Evolutionary conservation across 495 filamentous ascomycete species (phyloP).

Genomic region (Aspergillus indologenus): DNA sequence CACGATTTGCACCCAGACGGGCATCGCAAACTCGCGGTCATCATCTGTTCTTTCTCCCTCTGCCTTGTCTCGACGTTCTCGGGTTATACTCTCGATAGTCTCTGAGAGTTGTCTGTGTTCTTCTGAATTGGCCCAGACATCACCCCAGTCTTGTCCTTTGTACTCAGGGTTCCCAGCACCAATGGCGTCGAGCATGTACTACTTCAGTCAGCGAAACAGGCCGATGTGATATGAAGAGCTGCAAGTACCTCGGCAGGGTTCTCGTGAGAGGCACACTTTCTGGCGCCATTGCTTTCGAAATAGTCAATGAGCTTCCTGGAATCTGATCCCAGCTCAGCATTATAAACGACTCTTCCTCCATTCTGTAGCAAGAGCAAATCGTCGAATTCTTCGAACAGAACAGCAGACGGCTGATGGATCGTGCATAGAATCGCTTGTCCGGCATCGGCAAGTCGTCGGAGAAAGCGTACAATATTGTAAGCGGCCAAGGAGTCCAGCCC

Average conservation of each 20-base stretch:
- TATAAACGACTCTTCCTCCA: conserved; percentile 71
- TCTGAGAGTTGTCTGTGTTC: conserved; percentile 41
- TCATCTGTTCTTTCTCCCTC: conserved; percentile 35
- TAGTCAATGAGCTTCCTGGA: conserved; percentile 57
- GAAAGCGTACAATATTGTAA: conserved; percentile 62
- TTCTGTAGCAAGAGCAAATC: conserved; percentile 64
- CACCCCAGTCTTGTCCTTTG: conserved; percentile 58
- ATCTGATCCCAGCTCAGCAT: conserved; percentile 58
- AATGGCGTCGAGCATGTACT: conserved; percentile 66
- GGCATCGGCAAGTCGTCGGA: conserved; percentile 61
- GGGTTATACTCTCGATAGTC: conserved; percentile 48
- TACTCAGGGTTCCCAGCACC: conserved; percentile 63
- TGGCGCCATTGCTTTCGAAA: conserved; percentile 61
- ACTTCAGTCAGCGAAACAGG: not conserved
- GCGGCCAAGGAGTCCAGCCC: conserved; percentile 66
- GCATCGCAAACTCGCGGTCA: conserved; percentile 59
- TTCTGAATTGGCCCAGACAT: conserved; percentile 53
- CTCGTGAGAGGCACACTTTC: conserved; percentile 49
- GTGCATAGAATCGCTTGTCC: conserved; percentile 74
- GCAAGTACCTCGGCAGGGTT: conserved; percentile 60
- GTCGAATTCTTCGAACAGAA: conserved; percentile 74
- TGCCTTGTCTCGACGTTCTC: conserved; percentile 29
- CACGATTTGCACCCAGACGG: conserved; percentile 49
- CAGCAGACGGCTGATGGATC: conserved; percentile 76
- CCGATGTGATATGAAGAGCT: not conserved